phyloP scores from a whole-genome alignment of 2,329 filamentous ascomycete species.

The Phialophora macrospora region DNA sequence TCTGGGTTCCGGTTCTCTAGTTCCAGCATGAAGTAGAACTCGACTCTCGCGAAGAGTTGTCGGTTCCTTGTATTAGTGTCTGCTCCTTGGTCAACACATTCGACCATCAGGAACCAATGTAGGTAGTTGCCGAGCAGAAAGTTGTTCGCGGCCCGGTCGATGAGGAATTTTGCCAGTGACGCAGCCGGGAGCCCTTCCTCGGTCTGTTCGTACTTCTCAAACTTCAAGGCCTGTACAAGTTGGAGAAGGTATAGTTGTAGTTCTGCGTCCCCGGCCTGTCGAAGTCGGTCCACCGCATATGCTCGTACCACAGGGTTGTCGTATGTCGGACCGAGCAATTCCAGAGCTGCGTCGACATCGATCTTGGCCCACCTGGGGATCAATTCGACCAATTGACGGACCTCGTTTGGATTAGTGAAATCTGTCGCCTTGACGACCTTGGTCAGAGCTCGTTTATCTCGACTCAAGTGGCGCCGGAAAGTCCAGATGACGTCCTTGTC shows the following conservation, averaged over 20 bases:
- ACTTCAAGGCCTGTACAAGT: conserved; percentile 93
- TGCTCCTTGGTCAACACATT: conserved; percentile 81
- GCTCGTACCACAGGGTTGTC: conserved; percentile 85
- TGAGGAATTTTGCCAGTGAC: conserved; percentile 85
- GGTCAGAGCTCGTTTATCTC: conserved; percentile 89
- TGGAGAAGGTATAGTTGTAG: conserved; percentile 89
- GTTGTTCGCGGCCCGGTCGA: conserved; percentile 83
- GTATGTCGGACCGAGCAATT: conserved; percentile 89
- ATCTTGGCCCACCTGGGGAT: conserved; percentile 95
- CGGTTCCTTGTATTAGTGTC: conserved; percentile 73
- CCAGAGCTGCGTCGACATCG: conserved; percentile 90
- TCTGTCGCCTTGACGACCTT: conserved; percentile 98
- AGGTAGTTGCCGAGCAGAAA: conserved; percentile 92
- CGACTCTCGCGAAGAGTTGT: conserved; percentile 87
- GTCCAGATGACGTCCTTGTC: conserved; percentile 98
- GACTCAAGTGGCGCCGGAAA: conserved; percentile 90
- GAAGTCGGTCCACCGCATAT: conserved; percentile 88
- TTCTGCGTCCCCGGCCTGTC: conserved; percentile 91
- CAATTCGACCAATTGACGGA: conserved; percentile 85
- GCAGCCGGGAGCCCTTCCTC: conserved; percentile 72
- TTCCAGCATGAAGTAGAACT: conserved; percentile 94
- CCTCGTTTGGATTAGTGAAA: conserved; percentile 84
- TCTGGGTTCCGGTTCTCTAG: conserved; percentile 76
- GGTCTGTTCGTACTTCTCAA: conserved; percentile 75
- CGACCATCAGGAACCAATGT: conserved; percentile 98